These are phyloP conservation scores for Diaporthe velutina DNA, from an alignment of 2,329 filamentous ascomycete genomes.

Conservation along the genomic window DNA sequence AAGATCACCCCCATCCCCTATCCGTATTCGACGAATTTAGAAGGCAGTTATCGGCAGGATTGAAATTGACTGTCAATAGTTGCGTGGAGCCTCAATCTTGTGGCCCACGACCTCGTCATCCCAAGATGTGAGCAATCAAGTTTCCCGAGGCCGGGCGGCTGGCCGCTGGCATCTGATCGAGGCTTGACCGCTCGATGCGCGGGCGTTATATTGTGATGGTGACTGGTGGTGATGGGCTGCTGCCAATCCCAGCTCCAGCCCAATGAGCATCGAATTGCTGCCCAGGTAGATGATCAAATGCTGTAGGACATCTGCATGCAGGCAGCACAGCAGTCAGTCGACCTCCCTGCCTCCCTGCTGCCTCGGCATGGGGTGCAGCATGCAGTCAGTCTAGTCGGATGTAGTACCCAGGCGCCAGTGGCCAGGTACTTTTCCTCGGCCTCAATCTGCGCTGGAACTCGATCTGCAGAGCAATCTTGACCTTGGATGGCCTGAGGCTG, in stretches of 20 bases:
- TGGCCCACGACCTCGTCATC: conserved; percentile 28
- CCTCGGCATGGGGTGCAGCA: conserved; percentile 27
- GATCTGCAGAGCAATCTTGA: conserved; percentile 14
- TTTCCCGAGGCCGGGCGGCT: conserved; percentile 21
- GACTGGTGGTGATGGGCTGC: conserved; percentile 18
- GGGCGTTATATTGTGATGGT: conserved; percentile 14
- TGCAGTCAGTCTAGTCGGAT: not conserved
- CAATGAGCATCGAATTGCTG: conserved; percentile 16
- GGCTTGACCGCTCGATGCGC: conserved; percentile 30
- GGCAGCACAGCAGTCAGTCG: conserved; percentile 18
- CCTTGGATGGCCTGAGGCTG: not conserved
- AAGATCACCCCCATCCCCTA: conserved; percentile 13
- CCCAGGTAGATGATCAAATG: conserved; percentile 10
- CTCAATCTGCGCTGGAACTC: conserved; percentile 3
- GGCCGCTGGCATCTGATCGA: conserved; percentile 23
- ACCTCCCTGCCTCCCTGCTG: not conserved
- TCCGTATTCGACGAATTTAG: conserved; percentile 17
- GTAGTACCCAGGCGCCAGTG: not conserved
- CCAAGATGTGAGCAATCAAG: conserved; percentile 30
- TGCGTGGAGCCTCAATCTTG: conserved; percentile 31
- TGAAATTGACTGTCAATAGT: conserved; percentile 34
- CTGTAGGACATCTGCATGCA: conserved; percentile 18
- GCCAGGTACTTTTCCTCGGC: conserved; percentile 13
- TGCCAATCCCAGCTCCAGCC: conserved; percentile 13
- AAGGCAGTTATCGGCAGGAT: conserved; percentile 20